A percentile compares a stretch with the other conserved stretches of the same genome.
Evolutionary conservation across 2,329 filamentous ascomycete species (phyloP).

Genomic region (Macroventuria anomochaeta): DNA sequence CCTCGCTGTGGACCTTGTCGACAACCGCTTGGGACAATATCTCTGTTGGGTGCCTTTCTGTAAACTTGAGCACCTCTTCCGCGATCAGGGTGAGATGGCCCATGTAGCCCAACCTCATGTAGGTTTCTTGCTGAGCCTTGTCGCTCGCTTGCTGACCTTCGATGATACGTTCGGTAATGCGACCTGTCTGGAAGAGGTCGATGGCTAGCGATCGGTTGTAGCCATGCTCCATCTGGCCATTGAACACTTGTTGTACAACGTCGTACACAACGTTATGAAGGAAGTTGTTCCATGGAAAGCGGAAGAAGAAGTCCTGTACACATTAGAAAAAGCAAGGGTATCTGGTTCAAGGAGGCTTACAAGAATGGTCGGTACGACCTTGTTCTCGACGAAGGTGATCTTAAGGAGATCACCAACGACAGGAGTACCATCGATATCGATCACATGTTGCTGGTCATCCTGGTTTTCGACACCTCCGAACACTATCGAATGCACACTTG

Average conservation of each 20-base stretch:
- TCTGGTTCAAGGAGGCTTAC: slow-evolving; percentile 62
- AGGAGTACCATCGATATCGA: slow-evolving; percentile 68
- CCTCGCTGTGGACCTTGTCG: slow-evolving; percentile 84
- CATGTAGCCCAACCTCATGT: slow-evolving; percentile 97
- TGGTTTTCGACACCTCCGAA: slow-evolving; percentile 43
- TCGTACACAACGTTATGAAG: slow-evolving; percentile 99
- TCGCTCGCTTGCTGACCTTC: slow-evolving; percentile 88
- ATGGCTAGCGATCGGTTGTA: slow-evolving; percentile 90
- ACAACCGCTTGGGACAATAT: slow-evolving; percentile 82
- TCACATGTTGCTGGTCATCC: slow-evolving; percentile 56
- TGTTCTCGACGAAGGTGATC: slow-evolving; percentile 93
- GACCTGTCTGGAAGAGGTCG: slow-evolving; percentile 88
- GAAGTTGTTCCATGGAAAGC: slow-evolving; percentile 99
- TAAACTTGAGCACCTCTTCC: slow-evolving; percentile 98
- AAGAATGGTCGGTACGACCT: slow-evolving; percentile 92
- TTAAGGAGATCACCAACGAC: slow-evolving; percentile 96
- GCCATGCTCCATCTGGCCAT: slow-evolving; percentile 94
- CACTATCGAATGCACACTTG: slow-evolving; percentile 43
- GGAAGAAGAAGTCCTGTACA: slow-evolving; percentile 92
- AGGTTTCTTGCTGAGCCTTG: slow-evolving; percentile 79
- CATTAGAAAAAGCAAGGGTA: not conserved
- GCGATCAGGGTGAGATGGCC: slow-evolving; percentile 95
- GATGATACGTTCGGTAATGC: slow-evolving; percentile 90
- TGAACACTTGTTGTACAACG: slow-evolving; percentile 98
- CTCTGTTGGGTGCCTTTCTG: slow-evolving; percentile 89